A percentile compares a stretch with the other conserved stretches of the same genome.
These are phyloP conservation scores for Macadamia tetraphylla DNA, from an alignment of 164 flowering plant species.

Conservation along the genomic window DNA sequence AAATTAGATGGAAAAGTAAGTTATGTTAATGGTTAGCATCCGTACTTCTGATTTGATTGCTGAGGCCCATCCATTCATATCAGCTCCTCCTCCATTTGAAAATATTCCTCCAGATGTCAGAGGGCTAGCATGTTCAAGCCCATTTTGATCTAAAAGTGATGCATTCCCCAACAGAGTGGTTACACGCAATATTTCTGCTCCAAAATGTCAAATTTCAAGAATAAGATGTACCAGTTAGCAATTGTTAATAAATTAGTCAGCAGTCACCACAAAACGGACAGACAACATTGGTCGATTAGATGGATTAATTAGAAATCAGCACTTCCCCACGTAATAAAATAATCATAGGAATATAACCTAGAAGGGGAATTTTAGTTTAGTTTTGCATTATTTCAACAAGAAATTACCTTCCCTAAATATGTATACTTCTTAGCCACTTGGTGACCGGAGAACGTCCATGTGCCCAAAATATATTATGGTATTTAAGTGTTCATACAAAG, in stretches of 20 bases:
- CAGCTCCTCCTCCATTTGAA: conserved; percentile 89
- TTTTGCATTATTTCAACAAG: neutral
- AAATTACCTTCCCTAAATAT: conserved; percentile 2
- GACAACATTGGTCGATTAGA: conserved; percentile 26
- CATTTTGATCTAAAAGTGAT: conserved; percentile 97
- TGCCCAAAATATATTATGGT: neutral
- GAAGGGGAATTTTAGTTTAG: neutral
- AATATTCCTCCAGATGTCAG: conserved; percentile 90
- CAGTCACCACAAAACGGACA: conserved; percentile 57
- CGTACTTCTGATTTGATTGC: conserved; percentile 98
- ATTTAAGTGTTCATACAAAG: neutral
- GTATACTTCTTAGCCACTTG: neutral
- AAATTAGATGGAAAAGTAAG: conserved; percentile 60
- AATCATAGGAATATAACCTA: neutral
- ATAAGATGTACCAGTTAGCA: conserved; percentile 89
- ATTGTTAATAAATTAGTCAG: conserved; percentile 52
- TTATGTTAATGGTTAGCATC: conserved; percentile 98
- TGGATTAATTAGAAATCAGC: conserved; percentile 30
- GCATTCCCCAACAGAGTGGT: conserved; percentile 99
- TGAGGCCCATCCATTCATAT: conserved; percentile 89
- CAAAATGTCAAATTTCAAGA: conserved; percentile 93
- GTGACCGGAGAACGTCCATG: neutral
- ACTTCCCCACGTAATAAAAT: conserved; percentile 1
- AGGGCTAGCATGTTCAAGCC: conserved; percentile 97
- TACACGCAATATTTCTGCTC: conserved; percentile 99